A percentile compares a stretch with the other conserved stretches of the same genome.
Conservation (phyloP, 441 rosid species). For the Cnidoscolus chayamansa region DNA sequence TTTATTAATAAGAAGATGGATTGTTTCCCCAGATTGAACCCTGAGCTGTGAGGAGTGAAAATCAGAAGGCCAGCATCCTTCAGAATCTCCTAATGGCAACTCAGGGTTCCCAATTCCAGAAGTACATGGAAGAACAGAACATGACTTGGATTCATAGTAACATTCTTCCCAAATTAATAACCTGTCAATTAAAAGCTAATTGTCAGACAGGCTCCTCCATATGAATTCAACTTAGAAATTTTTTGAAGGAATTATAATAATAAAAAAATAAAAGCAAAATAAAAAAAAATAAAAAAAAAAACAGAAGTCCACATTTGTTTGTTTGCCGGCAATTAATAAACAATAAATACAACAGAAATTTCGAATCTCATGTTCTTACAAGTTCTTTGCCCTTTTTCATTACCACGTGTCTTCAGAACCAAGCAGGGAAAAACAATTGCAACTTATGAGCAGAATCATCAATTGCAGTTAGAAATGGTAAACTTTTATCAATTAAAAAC, state of each 20-base stretch:
- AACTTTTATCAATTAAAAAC: conserved; percentile 17
- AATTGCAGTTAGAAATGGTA: neutral
- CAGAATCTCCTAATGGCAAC: conserved; percentile 41
- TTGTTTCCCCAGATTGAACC: conserved; percentile 37
- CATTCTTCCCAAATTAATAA: conserved; percentile 91
- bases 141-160: conserved; percentile 39
- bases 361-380: neutral
- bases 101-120: conserved; percentile 32
- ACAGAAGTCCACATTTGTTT: neutral
- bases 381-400: neutral
- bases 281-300: neutral
- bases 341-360: neutral
- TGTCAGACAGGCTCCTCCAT: neutral
- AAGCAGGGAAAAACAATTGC: neutral
- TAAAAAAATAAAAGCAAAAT: neutral
- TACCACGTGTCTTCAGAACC: neutral
- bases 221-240: neutral
- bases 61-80: conserved; percentile 36
- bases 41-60: conserved; percentile 30
- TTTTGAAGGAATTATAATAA: too few species aligned
- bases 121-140: conserved; percentile 27
- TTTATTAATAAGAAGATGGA: conserved; percentile 55
- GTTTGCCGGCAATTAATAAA: neutral
- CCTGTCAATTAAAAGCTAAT: conserved; percentile 33
- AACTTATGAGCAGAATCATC: conserved; percentile 9